Percentiles rank a stretch among this genome's conserved stretches.
phyloP scores from a whole-genome alignment of 208 protist species.

The Trypanosoma brucei region DNA sequence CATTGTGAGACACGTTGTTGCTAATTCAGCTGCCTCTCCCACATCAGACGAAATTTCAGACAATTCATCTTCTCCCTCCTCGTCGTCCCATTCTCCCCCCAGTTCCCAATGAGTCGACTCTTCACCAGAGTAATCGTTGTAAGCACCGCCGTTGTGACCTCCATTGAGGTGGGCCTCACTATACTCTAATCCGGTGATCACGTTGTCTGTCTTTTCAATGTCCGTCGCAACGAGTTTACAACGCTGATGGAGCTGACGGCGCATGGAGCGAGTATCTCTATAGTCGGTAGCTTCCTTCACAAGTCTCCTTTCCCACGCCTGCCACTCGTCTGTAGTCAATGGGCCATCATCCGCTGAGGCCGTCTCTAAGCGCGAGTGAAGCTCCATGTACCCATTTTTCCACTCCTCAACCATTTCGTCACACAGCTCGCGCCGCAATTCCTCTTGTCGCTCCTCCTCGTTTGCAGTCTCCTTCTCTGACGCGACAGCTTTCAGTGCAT shows the following conservation, averaged over 20 bases:
- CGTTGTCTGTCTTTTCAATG: background rate
- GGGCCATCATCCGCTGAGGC: background rate
- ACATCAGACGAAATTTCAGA: background rate
- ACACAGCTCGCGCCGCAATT: background rate
- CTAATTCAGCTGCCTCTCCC: constrained; percentile 17
- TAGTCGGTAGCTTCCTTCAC: background rate
- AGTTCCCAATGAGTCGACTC: background rate
- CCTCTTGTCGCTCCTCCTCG: constrained; percentile 1
- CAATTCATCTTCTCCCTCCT: constrained; percentile 16
- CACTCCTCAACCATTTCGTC: constrained; percentile 11
- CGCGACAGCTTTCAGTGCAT: constrained; percentile 13
- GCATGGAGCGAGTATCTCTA: background rate
- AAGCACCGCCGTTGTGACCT: too few species aligned
- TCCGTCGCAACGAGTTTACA: background rate
- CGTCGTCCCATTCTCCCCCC: background rate
- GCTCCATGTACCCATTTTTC: constrained; percentile 2
- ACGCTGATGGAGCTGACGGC: background rate
- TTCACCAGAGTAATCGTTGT: too few species aligned
- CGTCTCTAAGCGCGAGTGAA: background rate
- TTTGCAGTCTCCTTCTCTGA: background rate
- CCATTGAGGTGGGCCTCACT: too few species aligned
- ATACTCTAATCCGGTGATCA: background rate
- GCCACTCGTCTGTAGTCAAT: background rate
- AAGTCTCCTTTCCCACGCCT: background rate
- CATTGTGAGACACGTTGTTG: constrained; percentile 18